Percentiles rank a stretch among this genome's conserved stretches.
Conservation (phyloP, 768 basidiomycete species). For the Lyophyllum atratum region DNA sequence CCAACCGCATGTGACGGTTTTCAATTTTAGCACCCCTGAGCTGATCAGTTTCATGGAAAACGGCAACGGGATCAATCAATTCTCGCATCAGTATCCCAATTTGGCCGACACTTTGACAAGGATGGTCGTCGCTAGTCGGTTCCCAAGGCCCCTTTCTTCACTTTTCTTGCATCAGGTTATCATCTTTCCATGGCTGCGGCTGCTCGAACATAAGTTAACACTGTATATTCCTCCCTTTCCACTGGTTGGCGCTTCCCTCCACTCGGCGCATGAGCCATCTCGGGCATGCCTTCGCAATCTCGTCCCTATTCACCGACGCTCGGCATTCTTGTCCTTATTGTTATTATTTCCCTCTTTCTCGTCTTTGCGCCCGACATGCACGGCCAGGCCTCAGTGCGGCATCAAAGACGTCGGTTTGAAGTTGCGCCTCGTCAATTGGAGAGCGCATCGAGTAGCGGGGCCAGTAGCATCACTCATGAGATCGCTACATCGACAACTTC, state of each 20-base stretch:
- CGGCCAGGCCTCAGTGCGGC: background rate
- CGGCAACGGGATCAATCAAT: background rate
- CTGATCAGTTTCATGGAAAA: background rate
- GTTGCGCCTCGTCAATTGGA: conserved; percentile 6
- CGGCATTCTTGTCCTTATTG: background rate
- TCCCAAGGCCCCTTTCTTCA: background rate
- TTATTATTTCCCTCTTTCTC: background rate
- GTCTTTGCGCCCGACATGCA: conserved; percentile 5
- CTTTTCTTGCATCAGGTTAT: background rate
- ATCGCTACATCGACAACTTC: background rate
- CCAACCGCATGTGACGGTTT: background rate
- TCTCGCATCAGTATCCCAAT: background rate
- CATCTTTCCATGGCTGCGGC: conserved; percentile 4
- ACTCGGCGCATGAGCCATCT: background rate
- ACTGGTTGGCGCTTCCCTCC: conserved; percentile 7
- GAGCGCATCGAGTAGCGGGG: background rate
- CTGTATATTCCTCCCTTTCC: background rate
- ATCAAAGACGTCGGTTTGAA: conserved; percentile 9
- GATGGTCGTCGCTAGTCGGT: no score
- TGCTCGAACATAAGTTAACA: background rate
- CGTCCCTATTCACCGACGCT: background rate
- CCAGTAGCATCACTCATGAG: background rate
- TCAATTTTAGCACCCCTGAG: background rate
- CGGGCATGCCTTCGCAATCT: background rate
- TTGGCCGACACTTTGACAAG: background rate